A percentile compares a stretch with the other conserved stretches of the same genome.
phyloP scores from a whole-genome alignment of 805 yeast species.

The Phaffomyces opuntiae region DNA sequence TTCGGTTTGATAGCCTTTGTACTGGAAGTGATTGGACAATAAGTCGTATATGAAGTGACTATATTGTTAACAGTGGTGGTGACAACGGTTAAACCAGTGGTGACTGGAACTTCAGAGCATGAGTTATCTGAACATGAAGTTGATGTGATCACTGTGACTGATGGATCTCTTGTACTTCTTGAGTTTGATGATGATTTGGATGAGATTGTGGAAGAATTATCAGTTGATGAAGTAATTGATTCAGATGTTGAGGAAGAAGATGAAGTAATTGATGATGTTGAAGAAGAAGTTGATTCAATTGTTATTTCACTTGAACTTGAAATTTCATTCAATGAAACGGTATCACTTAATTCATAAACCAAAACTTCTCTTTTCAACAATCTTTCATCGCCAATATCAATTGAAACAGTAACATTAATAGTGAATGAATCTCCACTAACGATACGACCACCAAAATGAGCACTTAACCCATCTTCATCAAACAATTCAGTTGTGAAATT shows the following conservation, averaged over 20 bases:
- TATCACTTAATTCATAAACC: conserved; percentile 1
- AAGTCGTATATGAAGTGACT: conserved; percentile 25
- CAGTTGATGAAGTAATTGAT: background rate
- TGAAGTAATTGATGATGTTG: background rate
- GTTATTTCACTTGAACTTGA: background rate
- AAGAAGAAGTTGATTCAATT: background rate
- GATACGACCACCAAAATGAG: conserved; percentile 2
- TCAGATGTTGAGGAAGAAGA: background rate
- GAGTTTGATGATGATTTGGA: background rate
- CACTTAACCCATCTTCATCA: background rate
- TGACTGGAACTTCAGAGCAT: conserved; percentile 22
- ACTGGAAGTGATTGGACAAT: conserved; percentile 9
- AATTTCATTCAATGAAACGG: conserved; percentile 2
- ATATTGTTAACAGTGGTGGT: conserved; percentile 24
- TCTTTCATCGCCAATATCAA: conserved; percentile 11
- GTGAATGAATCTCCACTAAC: conserved; percentile 1
- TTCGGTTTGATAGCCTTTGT: conserved; percentile 1
- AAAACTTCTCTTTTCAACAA: conserved; percentile 5
- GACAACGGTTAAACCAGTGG: conserved; percentile 25
- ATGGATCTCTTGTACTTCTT: background rate
- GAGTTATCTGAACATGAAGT: conserved; percentile 25
- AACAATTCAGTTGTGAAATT: background rate
- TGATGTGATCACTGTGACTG: conserved; percentile 7
- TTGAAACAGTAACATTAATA: background rate
- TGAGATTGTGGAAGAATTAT: background rate